Evolutionary conservation across 2,329 filamentous ascomycete species (phyloP), one percentile per base, ranked within the genome.

Genomic region (Neurospora sp.): DNA sequence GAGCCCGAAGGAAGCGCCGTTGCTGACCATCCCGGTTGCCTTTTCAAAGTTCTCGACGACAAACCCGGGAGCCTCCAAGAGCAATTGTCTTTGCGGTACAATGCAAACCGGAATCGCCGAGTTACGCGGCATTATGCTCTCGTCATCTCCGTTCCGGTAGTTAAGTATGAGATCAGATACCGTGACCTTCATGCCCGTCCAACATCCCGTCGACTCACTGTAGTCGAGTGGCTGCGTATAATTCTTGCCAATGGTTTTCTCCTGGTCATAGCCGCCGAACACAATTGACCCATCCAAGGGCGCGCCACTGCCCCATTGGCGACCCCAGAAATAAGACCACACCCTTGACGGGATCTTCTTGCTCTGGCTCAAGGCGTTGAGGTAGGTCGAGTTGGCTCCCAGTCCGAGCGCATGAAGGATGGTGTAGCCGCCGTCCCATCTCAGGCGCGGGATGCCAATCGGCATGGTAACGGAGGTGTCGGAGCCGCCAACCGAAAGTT

Each of bases 301-400:
- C 2, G 71, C 68, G 10, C 73, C 70, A 6, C 71, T 71, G 15
- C 74, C 70, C 76, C 74, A 79, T 76, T 76, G 77, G 1, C 76
- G 75, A 0, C 79, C 78, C 79, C 78, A 80, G 71, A 78, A 81
- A 17, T 80, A 76, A 1, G 79, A 80, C 78, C 78, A 78, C 3
- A 78, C 78, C 4, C 77, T 70, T 1, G 76, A 76, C 2, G 73
- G 72, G 39, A 77, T 77, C 70, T 71, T 67, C 1, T 71, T 69
- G 70, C 73, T 46, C 19, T 71, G 37, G 0, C 71, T 72, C 0
- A 79, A 37, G 0, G 74, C 67, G 46, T 76, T 78, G 40, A 79
- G 76, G 36, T 75, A 76, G 0, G 77, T 78, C 3, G 78, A 79
- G 67, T 79, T 78, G 1, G 71, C 68, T 0, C 78, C 78, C 0